A percentile compares a stretch with the other conserved stretches of the same genome.
Conservation (phyloP, 2,329 filamentous ascomycete species). For the Neofusicoccum cordaticola region DNA sequence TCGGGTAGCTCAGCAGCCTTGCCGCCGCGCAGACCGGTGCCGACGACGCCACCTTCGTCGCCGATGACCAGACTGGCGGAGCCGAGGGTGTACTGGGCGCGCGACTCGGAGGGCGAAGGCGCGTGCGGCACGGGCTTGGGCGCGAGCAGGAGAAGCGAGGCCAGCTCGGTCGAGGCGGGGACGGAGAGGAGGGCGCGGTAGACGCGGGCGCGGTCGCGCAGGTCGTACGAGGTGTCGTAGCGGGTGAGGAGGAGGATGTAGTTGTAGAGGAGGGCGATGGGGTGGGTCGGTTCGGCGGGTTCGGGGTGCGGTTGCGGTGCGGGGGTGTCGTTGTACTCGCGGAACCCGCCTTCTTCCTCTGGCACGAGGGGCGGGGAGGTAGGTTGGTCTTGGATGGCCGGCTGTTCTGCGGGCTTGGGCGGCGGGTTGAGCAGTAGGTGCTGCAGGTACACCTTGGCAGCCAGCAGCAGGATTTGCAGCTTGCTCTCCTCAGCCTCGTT, state of each 20-base stretch:
- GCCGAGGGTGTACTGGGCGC: constrained; percentile 75
- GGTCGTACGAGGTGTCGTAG: constrained; percentile 92
- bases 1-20: constrained; percentile 72
- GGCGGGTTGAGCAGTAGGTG: constrained; percentile 65
- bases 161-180: constrained; percentile 74
- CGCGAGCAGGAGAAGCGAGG: constrained; percentile 83
- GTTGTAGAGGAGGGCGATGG: constrained; percentile 75
- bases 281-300: constrained; percentile 47
- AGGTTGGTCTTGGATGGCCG: neutral
- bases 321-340: constrained; percentile 25
- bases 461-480: constrained; percentile 85
- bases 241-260: constrained; percentile 82
- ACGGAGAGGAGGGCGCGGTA: constrained; percentile 81
- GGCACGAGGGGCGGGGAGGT: neutral
- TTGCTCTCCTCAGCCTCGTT: constrained; percentile 84
- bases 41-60: constrained; percentile 68
- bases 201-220: constrained; percentile 84
- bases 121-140: constrained; percentile 92
- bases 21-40: constrained; percentile 66
- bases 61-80: constrained; percentile 83
- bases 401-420: constrained; percentile 5
- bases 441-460: constrained; percentile 95
- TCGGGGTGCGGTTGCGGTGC: constrained; percentile 19
- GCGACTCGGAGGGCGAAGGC: constrained; percentile 81
- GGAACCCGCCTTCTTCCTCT: constrained; percentile 13